Evolutionary conservation across 768 basidiomycete species (phyloP).

Genomic region (Amanita rubescens): DNA sequence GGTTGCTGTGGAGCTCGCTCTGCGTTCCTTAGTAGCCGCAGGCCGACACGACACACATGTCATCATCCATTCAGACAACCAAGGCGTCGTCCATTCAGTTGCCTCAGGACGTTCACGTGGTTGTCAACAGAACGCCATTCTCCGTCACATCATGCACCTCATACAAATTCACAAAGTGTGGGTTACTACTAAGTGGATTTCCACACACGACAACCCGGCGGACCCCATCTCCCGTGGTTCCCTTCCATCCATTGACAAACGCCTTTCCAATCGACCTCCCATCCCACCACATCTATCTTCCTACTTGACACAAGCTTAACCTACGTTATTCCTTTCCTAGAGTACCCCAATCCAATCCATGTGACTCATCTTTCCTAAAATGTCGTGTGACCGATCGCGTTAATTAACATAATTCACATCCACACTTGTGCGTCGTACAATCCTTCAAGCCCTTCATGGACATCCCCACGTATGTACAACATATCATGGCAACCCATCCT

Average conservation of each 20-base stretch:
- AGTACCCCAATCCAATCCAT: too few species aligned
- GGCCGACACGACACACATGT: constrained; percentile 21
- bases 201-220: constrained; percentile 15
- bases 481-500: background rate
- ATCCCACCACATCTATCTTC: background rate
- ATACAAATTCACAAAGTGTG: constrained; percentile 18
- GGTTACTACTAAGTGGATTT: constrained; percentile 20
- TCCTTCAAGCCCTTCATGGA: background rate
- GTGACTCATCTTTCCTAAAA: too few species aligned
- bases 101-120: constrained; percentile 19
- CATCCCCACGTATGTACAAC: background rate
- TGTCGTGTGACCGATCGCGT: too few species aligned
- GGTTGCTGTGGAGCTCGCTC: constrained; percentile 30
- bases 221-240: constrained; percentile 17
- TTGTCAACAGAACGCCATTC: constrained; percentile 20
- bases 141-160: constrained; percentile 18
- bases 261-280: background rate
- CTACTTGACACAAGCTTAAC: background rate
- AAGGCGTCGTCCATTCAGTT: constrained; percentile 24
- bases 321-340: too few species aligned
- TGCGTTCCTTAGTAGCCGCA: constrained; percentile 17
- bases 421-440: too few species aligned
- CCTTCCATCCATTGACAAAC: background rate
- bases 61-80: constrained; percentile 26
- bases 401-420: too few species aligned